Evolutionary conservation across 2,329 filamentous ascomycete species (phyloP).

Genomic region (Phaeosphaeriaceae sp.): DNA sequence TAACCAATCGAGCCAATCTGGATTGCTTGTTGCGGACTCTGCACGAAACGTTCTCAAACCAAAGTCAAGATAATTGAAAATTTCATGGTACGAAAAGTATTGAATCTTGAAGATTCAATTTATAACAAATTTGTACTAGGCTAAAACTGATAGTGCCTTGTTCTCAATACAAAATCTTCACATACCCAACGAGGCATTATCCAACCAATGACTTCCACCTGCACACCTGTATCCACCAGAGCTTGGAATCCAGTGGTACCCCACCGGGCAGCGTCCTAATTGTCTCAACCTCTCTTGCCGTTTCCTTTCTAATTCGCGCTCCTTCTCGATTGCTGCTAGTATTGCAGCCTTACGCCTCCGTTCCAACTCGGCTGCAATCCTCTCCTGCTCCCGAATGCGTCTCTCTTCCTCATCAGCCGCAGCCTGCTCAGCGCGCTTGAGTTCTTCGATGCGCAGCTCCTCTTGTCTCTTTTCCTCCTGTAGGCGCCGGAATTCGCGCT

Average conservation of each 20-base stretch:
- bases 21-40: no score
- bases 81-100: no score
- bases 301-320: conserved; percentile 48
- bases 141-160: no score
- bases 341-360: conserved; percentile 35
- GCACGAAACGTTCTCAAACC: no score
- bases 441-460: conserved; percentile 27
- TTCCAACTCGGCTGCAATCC: conserved; percentile 28
- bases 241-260: conserved; percentile 69
- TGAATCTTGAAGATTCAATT: no score
- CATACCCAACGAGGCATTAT: conserved; percentile 10
- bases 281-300: conserved; percentile 57
- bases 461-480: conserved; percentile 30
- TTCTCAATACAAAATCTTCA: no score
- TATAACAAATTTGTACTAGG: no score
- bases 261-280: conserved; percentile 63
- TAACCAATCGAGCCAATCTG: no score
- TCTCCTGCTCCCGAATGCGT: conserved; percentile 21
- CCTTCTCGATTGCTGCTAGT: conserved; percentile 49
- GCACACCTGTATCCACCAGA: conserved; percentile 65
- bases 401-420: conserved; percentile 33
- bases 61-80: no score
- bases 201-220: conserved; percentile 65
- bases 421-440: conserved; percentile 38
- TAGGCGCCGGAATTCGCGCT: conserved; percentile 47